Base-by-base conservation (phyloP, 768 basidiomycete species). In the Mycena belliarum region DNA sequence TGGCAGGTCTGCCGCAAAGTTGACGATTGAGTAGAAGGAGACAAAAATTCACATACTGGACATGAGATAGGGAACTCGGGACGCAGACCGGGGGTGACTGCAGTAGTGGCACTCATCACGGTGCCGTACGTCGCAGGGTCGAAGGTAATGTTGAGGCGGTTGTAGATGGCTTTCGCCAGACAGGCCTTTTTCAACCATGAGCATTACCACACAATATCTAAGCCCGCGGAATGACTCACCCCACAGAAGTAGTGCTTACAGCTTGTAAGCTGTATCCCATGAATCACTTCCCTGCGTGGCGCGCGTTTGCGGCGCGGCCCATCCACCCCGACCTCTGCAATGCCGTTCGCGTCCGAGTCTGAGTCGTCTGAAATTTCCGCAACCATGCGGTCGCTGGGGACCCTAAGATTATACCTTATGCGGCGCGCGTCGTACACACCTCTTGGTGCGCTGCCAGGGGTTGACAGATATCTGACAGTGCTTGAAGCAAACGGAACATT, bases 231-330 rank as follows among this genome's bases (percentile, higher is more conserved):
- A 16, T 2, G 46, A 14, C 23, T 43, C 38, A 66, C 65, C 37
- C 65, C 65, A 41, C 65, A 66, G 49, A 66, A 66, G 20, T 58
- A 46, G 44, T 66, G 65, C 43, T 64, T 52, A 52, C 65, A 66
- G 45, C 55, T 60, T 21, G 55, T 51, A 10, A 66, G 63, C 56
- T 66, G 54, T 44, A 66, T 60, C 35, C 65, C 65, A 26, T 56
- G 60, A 5, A 58, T 33, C 20, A 50, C 51, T 3, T 48, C 42
- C 35, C 52, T 64, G 15, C 45, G 53, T 5, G 49, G 55, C 32
- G 43, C 26, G n/a, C n/a, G n/a, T 3, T 33, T 57, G 23, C 18
- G 25, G 3, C 37, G 33, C 20, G 16, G 20, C 24, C 57, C 51
- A 33, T 44, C 45, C 8, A 41, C 46, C 6, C 44, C 56, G 14